Conservation (phyloP, 176 grass and related monocot species). For the Chloris gayana region DNA sequence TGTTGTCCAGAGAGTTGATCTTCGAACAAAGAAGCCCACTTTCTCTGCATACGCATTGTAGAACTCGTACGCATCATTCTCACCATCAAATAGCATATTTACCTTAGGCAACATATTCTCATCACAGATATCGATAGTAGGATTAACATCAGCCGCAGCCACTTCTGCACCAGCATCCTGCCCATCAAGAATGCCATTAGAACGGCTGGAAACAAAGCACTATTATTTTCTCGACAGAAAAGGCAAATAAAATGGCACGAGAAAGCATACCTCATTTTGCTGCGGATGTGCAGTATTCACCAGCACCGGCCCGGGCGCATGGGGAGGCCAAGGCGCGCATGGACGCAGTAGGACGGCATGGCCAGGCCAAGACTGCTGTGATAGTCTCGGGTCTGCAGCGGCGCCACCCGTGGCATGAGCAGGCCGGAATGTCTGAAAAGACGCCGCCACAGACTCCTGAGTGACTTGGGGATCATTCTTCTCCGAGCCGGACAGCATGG, state of each 20-base stretch:
- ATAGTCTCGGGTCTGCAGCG: conserved; percentile 37
- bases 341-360: conserved; percentile 49
- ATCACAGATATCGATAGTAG: conserved; percentile 41
- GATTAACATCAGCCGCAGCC: conserved; percentile 36
- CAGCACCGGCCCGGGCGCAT: conserved; percentile 13
- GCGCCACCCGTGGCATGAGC: neutral
- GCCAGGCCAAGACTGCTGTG: conserved; percentile 45
- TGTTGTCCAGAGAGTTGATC: conserved; percentile 93
- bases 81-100: conserved; percentile 74
- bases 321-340: conserved; percentile 43
- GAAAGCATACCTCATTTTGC: conserved; percentile 51
- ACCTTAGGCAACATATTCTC: conserved; percentile 64
- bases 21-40: conserved; percentile 84
- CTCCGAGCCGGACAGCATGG: neutral
- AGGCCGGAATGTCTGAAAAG: conserved; percentile 28
- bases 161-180: conserved; percentile 44
- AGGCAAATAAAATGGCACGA: neutral
- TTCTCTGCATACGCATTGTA: conserved; percentile 84
- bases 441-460: neutral
- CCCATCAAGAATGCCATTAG: conserved; percentile 33
- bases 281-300: conserved; percentile 36
- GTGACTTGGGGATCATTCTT: conserved; percentile 30
- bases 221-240: conserved; percentile 14
- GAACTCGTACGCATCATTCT: conserved; percentile 85
- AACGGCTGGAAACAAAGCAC: neutral